phyloP scores from a whole-genome alignment of 352 stramenopile genomes.

The Peronospora destructor region DNA sequence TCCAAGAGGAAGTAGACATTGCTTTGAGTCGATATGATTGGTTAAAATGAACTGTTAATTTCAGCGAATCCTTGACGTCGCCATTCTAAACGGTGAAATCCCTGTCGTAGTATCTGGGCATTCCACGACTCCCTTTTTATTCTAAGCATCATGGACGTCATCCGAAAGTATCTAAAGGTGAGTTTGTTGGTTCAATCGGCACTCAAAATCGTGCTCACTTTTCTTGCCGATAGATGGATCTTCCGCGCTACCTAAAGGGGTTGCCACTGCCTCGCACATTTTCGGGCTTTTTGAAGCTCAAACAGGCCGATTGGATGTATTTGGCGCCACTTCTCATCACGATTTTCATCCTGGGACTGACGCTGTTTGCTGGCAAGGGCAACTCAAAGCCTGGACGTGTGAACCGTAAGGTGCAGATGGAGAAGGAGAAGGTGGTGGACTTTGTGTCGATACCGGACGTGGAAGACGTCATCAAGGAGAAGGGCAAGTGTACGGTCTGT shows the following conservation, averaged over 20 bases:
- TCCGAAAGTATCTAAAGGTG: conserved; percentile 78
- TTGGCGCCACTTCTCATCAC: conserved; percentile 75
- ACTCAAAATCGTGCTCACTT: not conserved
- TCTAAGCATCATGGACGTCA: conserved; percentile 44
- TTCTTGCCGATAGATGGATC: conserved; percentile 30
- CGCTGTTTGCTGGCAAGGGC: conserved; percentile 57
- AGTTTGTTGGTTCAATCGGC: not conserved
- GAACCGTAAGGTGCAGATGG: conserved; percentile 59
- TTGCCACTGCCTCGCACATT: conserved; percentile 79
- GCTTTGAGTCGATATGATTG: conserved; percentile 3
- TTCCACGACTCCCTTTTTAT: conserved; percentile 11
- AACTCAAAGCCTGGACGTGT: conserved; percentile 50
- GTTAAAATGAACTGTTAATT: conserved; percentile 1
- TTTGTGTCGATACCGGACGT: conserved; percentile 61
- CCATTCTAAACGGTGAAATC: conserved; percentile 1
- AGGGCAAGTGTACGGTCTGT: conserved; percentile 77
- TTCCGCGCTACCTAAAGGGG: conserved; percentile 80
- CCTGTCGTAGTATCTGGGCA: conserved; percentile 7
- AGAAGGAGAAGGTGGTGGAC: conserved; percentile 81
- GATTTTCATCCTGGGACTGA: conserved; percentile 62
- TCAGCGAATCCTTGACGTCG: conserved; percentile 8
- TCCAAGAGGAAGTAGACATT: conserved; percentile 50
- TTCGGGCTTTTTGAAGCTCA: conserved; percentile 76
- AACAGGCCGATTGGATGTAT: conserved; percentile 80
- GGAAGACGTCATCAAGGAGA: conserved; percentile 72